Evolutionary conservation across 164 flowering plant genomes (phyloP), one percentile per base, ranked within the genome.

Genomic region (Aristolochia fimbriata): DNA sequence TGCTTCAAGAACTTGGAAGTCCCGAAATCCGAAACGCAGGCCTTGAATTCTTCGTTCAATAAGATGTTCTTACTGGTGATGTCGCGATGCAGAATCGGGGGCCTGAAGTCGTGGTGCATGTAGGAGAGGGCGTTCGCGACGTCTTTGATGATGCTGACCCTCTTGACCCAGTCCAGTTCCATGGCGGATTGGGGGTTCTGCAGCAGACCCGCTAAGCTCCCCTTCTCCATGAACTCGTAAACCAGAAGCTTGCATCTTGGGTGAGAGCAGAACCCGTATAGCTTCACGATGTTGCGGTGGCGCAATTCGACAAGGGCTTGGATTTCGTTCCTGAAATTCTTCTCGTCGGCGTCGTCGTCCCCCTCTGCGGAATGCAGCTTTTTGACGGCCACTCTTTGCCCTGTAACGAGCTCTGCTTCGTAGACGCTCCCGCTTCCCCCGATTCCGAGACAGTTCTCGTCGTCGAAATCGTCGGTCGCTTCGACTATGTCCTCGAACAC

Each of bases 391-490:
- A 84, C 73, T 3, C 65, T 57, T 22, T 76, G 84, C 24, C 82
- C 86, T 1, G 68, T 61, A 19, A 69, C 56, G 55, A 87, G 9
- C 10, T 21, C 70, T 1, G 84, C 87, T 66, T 61, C 77, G 67
- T 83, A 84, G 24, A 80, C 86, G 15, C 60, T 76, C 41, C 95
- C 90, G 65, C 68, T 80, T 11, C 87, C 86, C 54, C 91, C 91
- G 62, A 48, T 76, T 7, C 94, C 94, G 20, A 84, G 75, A 62
- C 76, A 77, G 68, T 74, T 74, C 50, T 58, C 68, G 10, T 76
- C 79, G 25, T 60, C 27, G 54, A 84, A 87, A 64, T 78, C 64
- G 11, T 84, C 74, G 0, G 86, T 84, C 60, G 83, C 86, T 63
- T 65, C 73, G 0, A 67, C 71, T 13, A 84, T 76, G 4, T 83